Conservation (phyloP, 2,329 filamentous ascomycete species). For the Didymella sp. region DNA sequence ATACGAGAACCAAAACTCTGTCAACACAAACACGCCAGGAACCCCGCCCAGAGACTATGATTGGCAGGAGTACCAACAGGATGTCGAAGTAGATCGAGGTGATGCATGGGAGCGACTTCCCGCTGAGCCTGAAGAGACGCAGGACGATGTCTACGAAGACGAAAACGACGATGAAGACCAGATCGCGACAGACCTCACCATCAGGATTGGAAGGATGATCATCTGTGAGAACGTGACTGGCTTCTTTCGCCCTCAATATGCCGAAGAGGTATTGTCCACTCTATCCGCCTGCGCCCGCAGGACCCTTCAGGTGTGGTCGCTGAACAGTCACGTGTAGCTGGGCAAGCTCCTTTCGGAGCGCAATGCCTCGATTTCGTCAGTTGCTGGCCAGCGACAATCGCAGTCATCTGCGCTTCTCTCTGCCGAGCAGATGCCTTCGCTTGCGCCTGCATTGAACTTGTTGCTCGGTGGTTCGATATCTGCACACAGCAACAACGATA, state of each 20-base stretch:
- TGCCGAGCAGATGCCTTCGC: conserved; percentile 49
- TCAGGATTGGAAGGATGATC: conserved; percentile 50
- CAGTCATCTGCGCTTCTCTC: conserved; percentile 46
- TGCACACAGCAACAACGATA: conserved; percentile 37
- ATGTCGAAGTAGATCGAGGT: conserved; percentile 46
- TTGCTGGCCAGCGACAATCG: conserved; percentile 45
- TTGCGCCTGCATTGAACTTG: conserved; percentile 46
- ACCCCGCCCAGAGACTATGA: conserved; percentile 50
- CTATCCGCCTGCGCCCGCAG: conserved; percentile 21
- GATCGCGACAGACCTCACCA: conserved; percentile 48
- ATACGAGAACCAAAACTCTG: conserved; percentile 38
- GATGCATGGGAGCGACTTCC: conserved; percentile 49
- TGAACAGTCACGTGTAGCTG: conserved; percentile 43
- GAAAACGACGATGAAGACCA: conserved; percentile 50
- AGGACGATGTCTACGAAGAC: conserved; percentile 49
- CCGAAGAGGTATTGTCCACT: conserved; percentile 48
- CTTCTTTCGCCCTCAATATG: conserved; percentile 50
- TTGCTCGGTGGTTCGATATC: conserved; percentile 43
- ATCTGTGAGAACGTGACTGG: conserved; percentile 51
- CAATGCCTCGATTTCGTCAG: conserved; percentile 41
- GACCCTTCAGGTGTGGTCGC: conserved; percentile 22
- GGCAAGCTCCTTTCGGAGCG: conserved; percentile 49
- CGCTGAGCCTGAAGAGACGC: conserved; percentile 47
- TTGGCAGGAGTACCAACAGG: conserved; percentile 50
- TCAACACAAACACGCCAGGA: conserved; percentile 46